Base-by-base conservation (phyloP, 306 rosid genomes). In the Sindora glabra region DNA sequence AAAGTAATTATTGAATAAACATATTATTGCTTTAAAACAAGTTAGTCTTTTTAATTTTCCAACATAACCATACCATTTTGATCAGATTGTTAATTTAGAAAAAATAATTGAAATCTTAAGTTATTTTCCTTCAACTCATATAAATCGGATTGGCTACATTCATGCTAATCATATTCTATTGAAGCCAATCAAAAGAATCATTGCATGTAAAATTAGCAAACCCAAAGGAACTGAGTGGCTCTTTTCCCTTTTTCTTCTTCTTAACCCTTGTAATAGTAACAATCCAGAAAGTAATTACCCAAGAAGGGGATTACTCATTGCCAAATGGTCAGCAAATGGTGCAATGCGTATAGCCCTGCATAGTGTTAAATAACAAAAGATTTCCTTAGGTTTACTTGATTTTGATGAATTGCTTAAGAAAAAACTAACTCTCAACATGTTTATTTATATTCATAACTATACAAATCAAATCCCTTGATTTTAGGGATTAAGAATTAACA, bases 321-420 rank as follows among this genome's bases (percentile, higher is more conserved):
- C 87, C 79, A 94, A 75, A 69, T 97, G 90, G 70, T 94, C 89
- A 41, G 96, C 95, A 73, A 89, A 94, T 56, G 97, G 99, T 26
- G 95, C 75, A 54, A 94, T 75, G 41, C 97, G 86, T 50, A 94
- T 66, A 57, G 86, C 89, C 79, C 99, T 94, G 89, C 72, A n/a
- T n/a, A 80, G 53, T 59, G 48, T 48, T 59, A 52, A 6, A 37
- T 44, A 60, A 29, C 32, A 51, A 48, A 60, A 60, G 29, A 46
- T 12, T 30, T 33, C 12, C 44, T 27, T 17, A 65, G 24, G 67
- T 49, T n/a, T n/a, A n/a, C n/a, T n/a, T n/a, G n/a, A n/a, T n/a
- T n/a, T n/a, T n/a, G n/a, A n/a, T n/a, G n/a, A n/a, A n/a, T n/a
- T n/a, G n/a, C n/a, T n/a, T n/a, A n/a, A n/a, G n/a, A n/a, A n/a